A percentile compares a stretch with the other conserved stretches of the same genome.
phyloP scores from a whole-genome alignment of 441 rosid species.

The Manihot esculenta region DNA sequence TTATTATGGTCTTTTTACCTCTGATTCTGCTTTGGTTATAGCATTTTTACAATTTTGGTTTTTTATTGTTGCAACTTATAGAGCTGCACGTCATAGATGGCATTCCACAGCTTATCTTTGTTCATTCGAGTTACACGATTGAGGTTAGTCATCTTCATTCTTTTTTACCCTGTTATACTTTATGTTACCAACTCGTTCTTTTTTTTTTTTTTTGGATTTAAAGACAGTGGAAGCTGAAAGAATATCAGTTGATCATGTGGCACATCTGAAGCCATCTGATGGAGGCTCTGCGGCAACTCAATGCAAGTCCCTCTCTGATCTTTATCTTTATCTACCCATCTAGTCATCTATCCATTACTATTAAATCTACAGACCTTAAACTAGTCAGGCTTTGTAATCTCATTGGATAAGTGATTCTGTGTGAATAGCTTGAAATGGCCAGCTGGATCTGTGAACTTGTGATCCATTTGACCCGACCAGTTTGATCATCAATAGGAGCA shows the following conservation, averaged over 20 bases:
- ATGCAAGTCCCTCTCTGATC: conserved; percentile 35
- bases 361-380: background rate
- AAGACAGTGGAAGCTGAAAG: conserved; percentile 97
- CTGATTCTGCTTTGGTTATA: background rate
- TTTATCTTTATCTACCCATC: background rate
- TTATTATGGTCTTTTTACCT: background rate
- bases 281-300: conserved; percentile 98
- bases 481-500: no score
- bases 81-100: conserved; percentile 97
- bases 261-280: conserved; percentile 95
- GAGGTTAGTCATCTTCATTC: conserved; percentile 51
- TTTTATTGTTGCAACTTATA: conserved; percentile 33
- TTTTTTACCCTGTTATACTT: conserved; percentile 3
- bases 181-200: background rate
- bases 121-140: conserved; percentile 77
- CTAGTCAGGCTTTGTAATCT: no score
- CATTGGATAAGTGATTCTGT: no score
- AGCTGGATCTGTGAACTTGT: no score
- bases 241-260: conserved; percentile 95
- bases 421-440: no score
- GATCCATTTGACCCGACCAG: no score
- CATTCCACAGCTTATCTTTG: conserved; percentile 88
- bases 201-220: conserved; percentile 14
- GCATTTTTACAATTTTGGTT: conserved; percentile 2
- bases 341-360: background rate